These are phyloP conservation scores for Lanmaoa pseudosensibilis DNA, from an alignment of 768 basidiomycete species.

Conservation along the genomic window DNA sequence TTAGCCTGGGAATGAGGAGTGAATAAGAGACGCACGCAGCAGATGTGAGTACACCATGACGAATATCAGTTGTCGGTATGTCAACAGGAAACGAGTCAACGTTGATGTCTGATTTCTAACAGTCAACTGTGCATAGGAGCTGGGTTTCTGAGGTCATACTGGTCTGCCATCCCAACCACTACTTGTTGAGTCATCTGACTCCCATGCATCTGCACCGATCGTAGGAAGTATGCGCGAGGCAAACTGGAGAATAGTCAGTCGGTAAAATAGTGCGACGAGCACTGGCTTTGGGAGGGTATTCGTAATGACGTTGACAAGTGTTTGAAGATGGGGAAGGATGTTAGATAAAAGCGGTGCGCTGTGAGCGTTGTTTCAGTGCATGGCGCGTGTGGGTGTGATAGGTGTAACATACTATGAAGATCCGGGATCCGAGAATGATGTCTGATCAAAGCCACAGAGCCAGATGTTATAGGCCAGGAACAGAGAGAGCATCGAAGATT, in stretches of 20 bases:
- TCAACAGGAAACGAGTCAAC: constrained; percentile 70
- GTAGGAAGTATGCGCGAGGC: constrained; percentile 83
- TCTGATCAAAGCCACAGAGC: constrained; percentile 81
- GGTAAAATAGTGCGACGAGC: constrained; percentile 74
- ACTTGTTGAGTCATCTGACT: constrained; percentile 60
- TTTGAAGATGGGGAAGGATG: constrained; percentile 78
- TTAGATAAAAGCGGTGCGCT: constrained; percentile 78
- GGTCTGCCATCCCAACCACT: constrained; percentile 71
- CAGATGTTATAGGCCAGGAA: constrained; percentile 91
- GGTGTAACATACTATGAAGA: constrained; percentile 66
- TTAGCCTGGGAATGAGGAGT: neutral
- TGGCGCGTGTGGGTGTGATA: neutral
- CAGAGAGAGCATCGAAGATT: constrained; percentile 82
- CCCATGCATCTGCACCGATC: constrained; percentile 81
- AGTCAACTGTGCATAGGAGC: constrained; percentile 8
- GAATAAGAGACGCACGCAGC: constrained; percentile 53
- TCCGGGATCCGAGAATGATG: constrained; percentile 68
- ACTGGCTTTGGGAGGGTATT: constrained; percentile 87
- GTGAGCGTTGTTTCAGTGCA: constrained; percentile 9
- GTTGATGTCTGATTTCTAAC: constrained; percentile 60
- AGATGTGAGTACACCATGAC: constrained; percentile 87
- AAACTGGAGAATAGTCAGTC: constrained; percentile 75
- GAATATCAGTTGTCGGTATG: constrained; percentile 83
- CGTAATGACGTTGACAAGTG: constrained; percentile 75
- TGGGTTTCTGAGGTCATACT: constrained; percentile 37